Percentiles rank a stretch among this genome's conserved stretches.
Conservation (phyloP, 306 rosid species). For the Cyclanthera cordifolia region DNA sequence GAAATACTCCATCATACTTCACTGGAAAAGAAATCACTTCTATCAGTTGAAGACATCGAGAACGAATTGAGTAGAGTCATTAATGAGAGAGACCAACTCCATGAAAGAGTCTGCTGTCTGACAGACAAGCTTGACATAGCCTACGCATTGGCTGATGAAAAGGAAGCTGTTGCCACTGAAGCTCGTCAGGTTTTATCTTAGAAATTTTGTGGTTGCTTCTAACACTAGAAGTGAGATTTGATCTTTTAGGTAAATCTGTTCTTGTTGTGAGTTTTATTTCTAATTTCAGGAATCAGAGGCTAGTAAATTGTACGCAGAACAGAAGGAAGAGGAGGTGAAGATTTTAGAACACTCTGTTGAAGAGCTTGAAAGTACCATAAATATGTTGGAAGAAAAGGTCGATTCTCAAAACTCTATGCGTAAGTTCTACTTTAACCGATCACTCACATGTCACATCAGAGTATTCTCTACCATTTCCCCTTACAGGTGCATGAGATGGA, state of each 20-base stretch:
- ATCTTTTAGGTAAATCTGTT: slow-evolving; percentile 5
- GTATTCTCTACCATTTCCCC: slow-evolving; percentile 13
- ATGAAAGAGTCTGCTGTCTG: slow-evolving; percentile 44
- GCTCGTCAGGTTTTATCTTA: slow-evolving; percentile 58
- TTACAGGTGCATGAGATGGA: slow-evolving; percentile 72
- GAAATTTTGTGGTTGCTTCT: slow-evolving; percentile 16
- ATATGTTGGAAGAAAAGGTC: slow-evolving; percentile 91
- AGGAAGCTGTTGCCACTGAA: slow-evolving; percentile 73
- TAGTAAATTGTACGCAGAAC: slow-evolving; percentile 67
- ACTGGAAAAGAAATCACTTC: slow-evolving; percentile 38
- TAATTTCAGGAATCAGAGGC: slow-evolving; percentile 64
- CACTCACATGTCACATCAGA: not conserved
- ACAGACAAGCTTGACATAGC: slow-evolving; percentile 70
- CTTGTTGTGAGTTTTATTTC: not conserved
- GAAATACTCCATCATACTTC: slow-evolving; percentile 64
- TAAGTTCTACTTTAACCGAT: not conserved
- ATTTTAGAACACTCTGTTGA: slow-evolving; percentile 85
- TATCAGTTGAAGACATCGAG: slow-evolving; percentile 45
- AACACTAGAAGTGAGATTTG: not conserved
- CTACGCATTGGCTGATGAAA: slow-evolving; percentile 67
- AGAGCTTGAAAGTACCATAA: slow-evolving; percentile 86
- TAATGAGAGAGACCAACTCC: slow-evolving; percentile 62
- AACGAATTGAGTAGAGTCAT: slow-evolving; percentile 46
- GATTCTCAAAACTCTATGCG: not conserved
- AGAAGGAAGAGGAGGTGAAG: slow-evolving; percentile 91